Evolutionary conservation across 768 basidiomycete species (phyloP).

Genomic region (Hericium erinaceus): DNA sequence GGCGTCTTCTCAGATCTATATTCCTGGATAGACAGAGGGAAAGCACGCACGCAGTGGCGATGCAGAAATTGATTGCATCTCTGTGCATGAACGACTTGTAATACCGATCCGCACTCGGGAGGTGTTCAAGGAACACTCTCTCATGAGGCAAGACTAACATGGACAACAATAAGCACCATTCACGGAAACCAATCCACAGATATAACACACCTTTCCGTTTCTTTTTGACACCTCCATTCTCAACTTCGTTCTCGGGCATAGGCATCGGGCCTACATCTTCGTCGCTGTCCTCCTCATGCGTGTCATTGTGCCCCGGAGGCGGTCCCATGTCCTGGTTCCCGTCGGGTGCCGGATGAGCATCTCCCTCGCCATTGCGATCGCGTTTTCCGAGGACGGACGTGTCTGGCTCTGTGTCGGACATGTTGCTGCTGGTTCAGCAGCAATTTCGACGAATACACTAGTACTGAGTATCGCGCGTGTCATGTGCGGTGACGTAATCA

Average conservation of each 20-base stretch:
- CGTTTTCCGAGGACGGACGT: conserved; percentile 58
- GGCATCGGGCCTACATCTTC: conserved; percentile 91
- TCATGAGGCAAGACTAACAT: conserved; percentile 84
- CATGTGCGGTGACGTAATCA: too few relatives aligned
- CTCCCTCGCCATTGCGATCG: conserved; percentile 27
- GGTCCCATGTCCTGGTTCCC: conserved; percentile 20
- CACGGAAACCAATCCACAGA: not conserved
- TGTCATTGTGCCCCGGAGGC: conserved; percentile 27
- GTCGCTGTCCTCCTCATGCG: conserved; percentile 43
- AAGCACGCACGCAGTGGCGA: conserved; percentile 70
- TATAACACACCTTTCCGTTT: conserved; percentile 66
- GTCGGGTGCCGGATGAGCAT: conserved; percentile 13
- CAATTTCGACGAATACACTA: too few relatives aligned
- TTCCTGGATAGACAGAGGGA: not conserved
- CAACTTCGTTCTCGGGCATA: conserved; percentile 41
- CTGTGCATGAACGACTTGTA: conserved; percentile 98
- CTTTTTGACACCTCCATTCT: conserved; percentile 44
- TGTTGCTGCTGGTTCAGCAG: not conserved
- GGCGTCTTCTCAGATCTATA: too few relatives aligned
- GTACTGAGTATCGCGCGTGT: too few relatives aligned
- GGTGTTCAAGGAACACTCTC: conserved; percentile 82
- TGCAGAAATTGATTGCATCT: conserved; percentile 81
- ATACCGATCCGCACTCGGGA: conserved; percentile 90
- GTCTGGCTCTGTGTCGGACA: conserved; percentile 35
- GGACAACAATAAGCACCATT: not conserved